Percentiles rank a stretch among this genome's conserved stretches.
Evolutionary conservation across 345 rosid species (phyloP).

Genomic region (Cardamine occulta): DNA sequence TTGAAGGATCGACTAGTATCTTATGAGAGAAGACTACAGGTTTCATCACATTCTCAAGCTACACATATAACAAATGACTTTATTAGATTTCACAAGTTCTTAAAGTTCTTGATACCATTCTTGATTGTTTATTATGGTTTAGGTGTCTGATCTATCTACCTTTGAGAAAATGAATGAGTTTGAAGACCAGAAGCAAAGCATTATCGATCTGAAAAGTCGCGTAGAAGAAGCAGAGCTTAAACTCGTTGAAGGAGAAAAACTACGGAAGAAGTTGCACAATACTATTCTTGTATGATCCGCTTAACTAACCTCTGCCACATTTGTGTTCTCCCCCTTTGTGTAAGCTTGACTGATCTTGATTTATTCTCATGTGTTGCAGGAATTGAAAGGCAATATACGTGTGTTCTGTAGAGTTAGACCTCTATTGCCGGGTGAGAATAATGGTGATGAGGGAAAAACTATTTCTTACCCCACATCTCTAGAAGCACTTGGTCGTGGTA

Average conservation of each 20-base stretch:
- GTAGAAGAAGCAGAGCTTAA: slow-evolving; percentile 87
- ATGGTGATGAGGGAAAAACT: slow-evolving; percentile 56
- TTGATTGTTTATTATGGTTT: slow-evolving; percentile 29
- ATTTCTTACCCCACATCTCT: slow-evolving; percentile 72
- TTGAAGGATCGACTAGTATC: slow-evolving; percentile 66
- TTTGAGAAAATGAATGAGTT: slow-evolving; percentile 76
- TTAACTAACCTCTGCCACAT: slow-evolving; percentile 1
- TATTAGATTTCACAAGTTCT: background rate
- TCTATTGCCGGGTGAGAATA: slow-evolving; percentile 68
- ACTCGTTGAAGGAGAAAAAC: slow-evolving; percentile 87
- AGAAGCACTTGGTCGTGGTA: slow-evolving; percentile 77
- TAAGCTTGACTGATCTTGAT: slow-evolving; percentile 27
- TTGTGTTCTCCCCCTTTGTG: background rate
- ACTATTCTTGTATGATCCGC: slow-evolving; percentile 57
- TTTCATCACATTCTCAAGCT: slow-evolving; percentile 30
- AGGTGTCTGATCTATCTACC: slow-evolving; percentile 79
- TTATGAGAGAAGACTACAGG: slow-evolving; percentile 78
- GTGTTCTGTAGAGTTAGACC: slow-evolving; percentile 99
- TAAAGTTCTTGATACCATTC: background rate
- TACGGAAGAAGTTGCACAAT: slow-evolving; percentile 92
- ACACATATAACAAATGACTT: background rate
- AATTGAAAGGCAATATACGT: slow-evolving; percentile 94
- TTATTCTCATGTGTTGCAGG: slow-evolving; percentile 56
- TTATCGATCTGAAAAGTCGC: slow-evolving; percentile 63
- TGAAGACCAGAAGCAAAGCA: slow-evolving; percentile 72